Base-by-base conservation (phyloP, 805 yeast genomes). In the Ogataea dorogensis region DNA sequence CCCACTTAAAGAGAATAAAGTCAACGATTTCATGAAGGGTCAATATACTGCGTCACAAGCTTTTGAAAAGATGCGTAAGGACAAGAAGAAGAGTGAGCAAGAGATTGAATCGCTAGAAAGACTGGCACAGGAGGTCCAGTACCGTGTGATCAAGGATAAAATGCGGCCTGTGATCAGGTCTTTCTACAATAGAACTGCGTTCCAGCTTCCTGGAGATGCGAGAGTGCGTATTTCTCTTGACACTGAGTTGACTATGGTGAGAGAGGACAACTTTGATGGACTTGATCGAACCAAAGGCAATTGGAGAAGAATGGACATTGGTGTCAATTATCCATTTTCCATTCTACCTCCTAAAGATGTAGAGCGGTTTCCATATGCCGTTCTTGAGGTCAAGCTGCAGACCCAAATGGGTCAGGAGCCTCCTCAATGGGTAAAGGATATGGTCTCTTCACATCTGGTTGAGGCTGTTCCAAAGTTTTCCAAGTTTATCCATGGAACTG, bases 371-470 rank as follows among this genome's bases (percentile, higher is more conserved):
- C 98, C 98, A 4, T 93, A 93, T 61, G 98, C 98, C 1, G 96
- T 93, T 26, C 71, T 93, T 51, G 99, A 93, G 68, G 98, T 93
- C 42, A 93, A 93, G 65, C 73, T 93, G 46, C 98, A 93, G 65
- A 93, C 99, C 3, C 98, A 93, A 68, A 56, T 93, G 65, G 98
- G 98, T 38, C 99, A 93, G 65, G 98, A 93, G 63, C 98, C 99
- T 18, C 98, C 99, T 7, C 81, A 75, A 44, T 93, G 99, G 99
- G 95, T 93, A 31, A 76, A 93, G 49, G 96, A 91, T 48, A 73
- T 93, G 60, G 89, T 91, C 22, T 68, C 89, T 0, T 82, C 94
- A 18, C 98, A 93, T 62, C 70, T 93, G 33, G 99, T 93, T 26
- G 98, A 93, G 64, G 97, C 97, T 1, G 96, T 93, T 27, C 98